A percentile compares a stretch with the other conserved stretches of the same genome.
phyloP scores from a whole-genome alignment of 331 rosid species.

The Arachis monticola region DNA sequence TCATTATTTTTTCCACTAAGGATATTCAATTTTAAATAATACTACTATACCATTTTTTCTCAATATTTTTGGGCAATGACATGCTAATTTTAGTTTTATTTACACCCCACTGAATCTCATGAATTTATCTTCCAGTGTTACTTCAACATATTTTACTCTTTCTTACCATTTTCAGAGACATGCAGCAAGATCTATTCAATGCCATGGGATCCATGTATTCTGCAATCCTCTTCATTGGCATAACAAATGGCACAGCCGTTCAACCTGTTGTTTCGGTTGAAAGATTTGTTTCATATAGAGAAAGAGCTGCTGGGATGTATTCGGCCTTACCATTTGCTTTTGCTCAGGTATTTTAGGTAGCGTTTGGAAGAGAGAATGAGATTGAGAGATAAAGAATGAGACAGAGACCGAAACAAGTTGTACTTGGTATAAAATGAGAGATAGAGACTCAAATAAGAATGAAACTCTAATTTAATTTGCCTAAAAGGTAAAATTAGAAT shows the following conservation, averaged over 20 bases:
- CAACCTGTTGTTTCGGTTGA: constrained; percentile 99
- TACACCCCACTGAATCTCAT: neutral
- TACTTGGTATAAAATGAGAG: too few species aligned
- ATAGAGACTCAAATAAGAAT: too few species aligned
- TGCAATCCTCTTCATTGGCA: constrained; percentile 85
- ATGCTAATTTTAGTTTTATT: constrained; percentile 8
- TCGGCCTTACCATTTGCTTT: constrained; percentile 95
- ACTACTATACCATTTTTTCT: neutral
- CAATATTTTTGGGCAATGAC: neutral
- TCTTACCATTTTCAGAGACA: constrained; percentile 60
- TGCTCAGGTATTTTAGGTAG: constrained; percentile 74
- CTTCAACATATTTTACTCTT: neutral
- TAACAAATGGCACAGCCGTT: constrained; percentile 96
- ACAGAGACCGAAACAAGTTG: too few species aligned
- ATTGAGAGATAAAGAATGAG: too few species aligned
- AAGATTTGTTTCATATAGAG: constrained; percentile 96
- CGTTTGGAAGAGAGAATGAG: too few species aligned
- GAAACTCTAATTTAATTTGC: too few species aligned
- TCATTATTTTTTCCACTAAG: neutral
- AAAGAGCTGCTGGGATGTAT: constrained; percentile 98
- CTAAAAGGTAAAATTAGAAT: too few species aligned
- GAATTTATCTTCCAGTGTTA: neutral
- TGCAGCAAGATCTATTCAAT: constrained; percentile 89
- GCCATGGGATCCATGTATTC: constrained; percentile 99
- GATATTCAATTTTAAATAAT: constrained; percentile 16